Conservation (phyloP, 208 protist species). For the Crithidia acanthocephali region DNA sequence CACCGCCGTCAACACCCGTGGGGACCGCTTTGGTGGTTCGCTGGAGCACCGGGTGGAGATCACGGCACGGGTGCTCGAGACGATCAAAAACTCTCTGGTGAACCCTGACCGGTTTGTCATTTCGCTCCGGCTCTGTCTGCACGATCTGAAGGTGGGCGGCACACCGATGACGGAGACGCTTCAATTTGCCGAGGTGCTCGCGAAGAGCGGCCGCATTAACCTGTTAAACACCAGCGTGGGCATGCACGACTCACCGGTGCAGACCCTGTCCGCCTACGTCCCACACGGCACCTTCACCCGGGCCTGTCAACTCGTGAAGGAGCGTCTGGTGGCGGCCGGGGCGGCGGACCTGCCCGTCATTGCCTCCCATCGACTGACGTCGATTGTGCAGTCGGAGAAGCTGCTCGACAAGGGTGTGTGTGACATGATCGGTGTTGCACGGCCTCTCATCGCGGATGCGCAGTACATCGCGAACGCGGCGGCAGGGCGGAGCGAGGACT, state of each 20-base stretch:
- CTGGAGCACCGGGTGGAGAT: conserved; percentile 90
- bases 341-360: conserved; percentile 78
- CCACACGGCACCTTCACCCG: conserved; percentile 89
- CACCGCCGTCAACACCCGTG: conserved; percentile 85
- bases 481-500: conserved; percentile 60
- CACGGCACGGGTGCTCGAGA: conserved; percentile 84
- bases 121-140: conserved; percentile 92
- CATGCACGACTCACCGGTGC: conserved; percentile 95
- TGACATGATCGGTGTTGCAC: conserved; percentile 91
- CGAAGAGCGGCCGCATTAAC: conserved; percentile 77
- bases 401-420: conserved; percentile 73
- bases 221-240: conserved; percentile 95
- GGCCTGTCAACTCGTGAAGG: conserved; percentile 67
- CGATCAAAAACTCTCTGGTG: conserved; percentile 46
- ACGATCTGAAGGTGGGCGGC: conserved; percentile 89
- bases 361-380: conserved; percentile 93
- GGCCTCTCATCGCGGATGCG: conserved; percentile 91
- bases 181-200: conserved; percentile 71
- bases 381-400: conserved; percentile 79
- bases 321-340: conserved; percentile 41
- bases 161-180: conserved; percentile 88
- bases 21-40: conserved; percentile 74
- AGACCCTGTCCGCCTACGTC: conserved; percentile 93
- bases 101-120: conserved; percentile 82
- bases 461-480: conserved; percentile 89